Conservation (phyloP, 108 stramenopile genomes). For the Nitzschia palea region DNA sequence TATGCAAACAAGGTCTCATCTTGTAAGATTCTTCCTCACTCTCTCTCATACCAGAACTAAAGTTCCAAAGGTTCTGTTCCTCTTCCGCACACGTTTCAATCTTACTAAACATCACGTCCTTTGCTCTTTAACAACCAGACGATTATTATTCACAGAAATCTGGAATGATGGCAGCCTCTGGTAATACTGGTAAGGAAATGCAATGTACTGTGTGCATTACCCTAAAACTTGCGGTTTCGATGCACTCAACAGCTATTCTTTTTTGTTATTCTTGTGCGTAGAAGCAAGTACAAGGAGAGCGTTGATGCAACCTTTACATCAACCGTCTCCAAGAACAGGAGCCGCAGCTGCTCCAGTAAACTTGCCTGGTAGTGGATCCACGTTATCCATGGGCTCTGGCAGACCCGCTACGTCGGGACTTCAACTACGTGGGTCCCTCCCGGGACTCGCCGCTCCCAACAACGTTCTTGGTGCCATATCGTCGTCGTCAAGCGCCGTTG, state of each 20-base stretch:
- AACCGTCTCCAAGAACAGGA: conserved; percentile 12
- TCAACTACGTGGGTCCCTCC: background rate
- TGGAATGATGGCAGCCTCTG: background rate
- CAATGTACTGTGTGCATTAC: too few species aligned
- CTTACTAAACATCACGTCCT: background rate
- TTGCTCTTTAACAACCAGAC: background rate
- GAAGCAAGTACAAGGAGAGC: too few species aligned
- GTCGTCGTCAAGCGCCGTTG: background rate
- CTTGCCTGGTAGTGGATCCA: background rate
- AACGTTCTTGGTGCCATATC: too few species aligned
- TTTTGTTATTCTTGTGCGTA: too few species aligned
- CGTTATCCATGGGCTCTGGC: background rate
- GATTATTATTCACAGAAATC: background rate
- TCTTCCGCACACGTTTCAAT: background rate
- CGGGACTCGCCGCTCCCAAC: background rate
- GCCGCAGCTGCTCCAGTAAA: conserved; percentile 16
- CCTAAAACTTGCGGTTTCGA: too few species aligned
- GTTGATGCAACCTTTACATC: background rate
- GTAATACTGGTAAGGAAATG: too few species aligned
- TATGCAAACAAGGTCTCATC: too few species aligned
- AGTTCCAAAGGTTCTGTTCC: background rate
- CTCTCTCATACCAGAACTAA: background rate
- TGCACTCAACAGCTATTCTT: too few species aligned
- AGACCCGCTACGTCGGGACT: background rate
- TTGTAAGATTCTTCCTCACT: too few species aligned